These are phyloP conservation scores for Schizosaccharomyces osmophilus DNA, from an alignment of 805 yeast genomes.

Conservation along the genomic window DNA sequence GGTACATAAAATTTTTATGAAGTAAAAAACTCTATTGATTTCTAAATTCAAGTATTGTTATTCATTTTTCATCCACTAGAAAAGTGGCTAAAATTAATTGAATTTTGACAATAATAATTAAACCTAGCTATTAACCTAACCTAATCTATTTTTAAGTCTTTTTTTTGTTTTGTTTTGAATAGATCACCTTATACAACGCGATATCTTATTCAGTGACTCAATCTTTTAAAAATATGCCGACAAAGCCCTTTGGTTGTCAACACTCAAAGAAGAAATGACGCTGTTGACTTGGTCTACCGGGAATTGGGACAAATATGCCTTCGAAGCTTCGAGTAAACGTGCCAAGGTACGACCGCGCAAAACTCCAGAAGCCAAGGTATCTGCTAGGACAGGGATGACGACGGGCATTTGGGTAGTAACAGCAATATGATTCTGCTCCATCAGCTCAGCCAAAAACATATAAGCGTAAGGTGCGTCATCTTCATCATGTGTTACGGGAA, in stretches of 20 bases:
- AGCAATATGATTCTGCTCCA: slow-evolving; percentile 38
- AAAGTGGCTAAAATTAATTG: too few species aligned
- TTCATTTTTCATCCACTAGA: too few species aligned
- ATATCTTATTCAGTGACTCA: neutral
- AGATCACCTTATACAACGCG: neutral
- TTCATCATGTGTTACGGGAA: slow-evolving; percentile 64
- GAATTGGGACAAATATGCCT: slow-evolving; percentile 33
- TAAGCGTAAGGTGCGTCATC: slow-evolving; percentile 76
- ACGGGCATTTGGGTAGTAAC: slow-evolving; percentile 30
- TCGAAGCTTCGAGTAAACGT: slow-evolving; percentile 34
- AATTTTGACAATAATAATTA: neutral
- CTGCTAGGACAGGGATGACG: slow-evolving; percentile 43
- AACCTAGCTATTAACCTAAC: neutral
- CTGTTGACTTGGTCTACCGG: slow-evolving; percentile 23
- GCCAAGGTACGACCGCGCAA: slow-evolving; percentile 51
- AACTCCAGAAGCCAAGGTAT: slow-evolving; percentile 45
- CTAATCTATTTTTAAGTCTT: neutral
- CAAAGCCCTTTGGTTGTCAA: neutral
- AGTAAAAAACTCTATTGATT: too few species aligned
- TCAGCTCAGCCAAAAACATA: slow-evolving; percentile 45
- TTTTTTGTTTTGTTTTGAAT: neutral
- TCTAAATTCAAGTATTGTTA: too few species aligned
- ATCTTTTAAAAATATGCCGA: neutral
- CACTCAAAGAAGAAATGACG: neutral
- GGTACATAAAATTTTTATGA: too few species aligned